Conservation (phyloP, 305 asterid species). For the Fraxinus platypoda region DNA sequence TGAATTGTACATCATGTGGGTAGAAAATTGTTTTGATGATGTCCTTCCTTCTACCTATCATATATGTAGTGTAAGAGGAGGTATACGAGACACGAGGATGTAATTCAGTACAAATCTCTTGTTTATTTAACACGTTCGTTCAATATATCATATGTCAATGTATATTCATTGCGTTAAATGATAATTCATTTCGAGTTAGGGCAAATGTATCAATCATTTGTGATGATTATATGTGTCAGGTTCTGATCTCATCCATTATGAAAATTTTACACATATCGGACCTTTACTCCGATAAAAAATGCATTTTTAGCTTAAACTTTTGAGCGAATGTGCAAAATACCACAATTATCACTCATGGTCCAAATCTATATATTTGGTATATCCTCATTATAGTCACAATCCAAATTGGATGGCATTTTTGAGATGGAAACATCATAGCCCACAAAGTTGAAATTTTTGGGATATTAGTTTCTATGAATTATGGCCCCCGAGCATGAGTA, state of each 20-base stretch:
- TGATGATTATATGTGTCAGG: neutral
- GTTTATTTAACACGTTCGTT: too few species aligned
- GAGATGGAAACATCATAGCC: constrained; percentile 36
- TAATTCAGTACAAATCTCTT: too few species aligned
- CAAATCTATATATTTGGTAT: neutral
- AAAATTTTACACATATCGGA: too few species aligned
- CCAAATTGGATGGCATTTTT: constrained; percentile 23
- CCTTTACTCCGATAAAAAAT: too few species aligned
- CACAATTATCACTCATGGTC: neutral
- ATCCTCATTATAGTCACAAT: constrained; percentile 31
- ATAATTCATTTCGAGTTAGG: neutral
- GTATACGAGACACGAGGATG: neutral
- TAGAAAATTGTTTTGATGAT: constrained; percentile 4
- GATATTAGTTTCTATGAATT: constrained; percentile 4
- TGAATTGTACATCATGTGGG: constrained; percentile 31
- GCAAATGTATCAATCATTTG: neutral
- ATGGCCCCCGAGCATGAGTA: constrained; percentile 2
- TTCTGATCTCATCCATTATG: neutral
- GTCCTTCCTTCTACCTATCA: neutral
- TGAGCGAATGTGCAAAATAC: neutral
- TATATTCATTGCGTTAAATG: neutral
- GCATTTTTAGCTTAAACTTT: too few species aligned
- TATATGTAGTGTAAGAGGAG: constrained; percentile 2
- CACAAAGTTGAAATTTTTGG: constrained; percentile 36
- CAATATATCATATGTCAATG: neutral